Evolutionary conservation across 2,329 filamentous ascomycete genomes (phyloP).

Genomic region (Fusarium acutatum): DNA sequence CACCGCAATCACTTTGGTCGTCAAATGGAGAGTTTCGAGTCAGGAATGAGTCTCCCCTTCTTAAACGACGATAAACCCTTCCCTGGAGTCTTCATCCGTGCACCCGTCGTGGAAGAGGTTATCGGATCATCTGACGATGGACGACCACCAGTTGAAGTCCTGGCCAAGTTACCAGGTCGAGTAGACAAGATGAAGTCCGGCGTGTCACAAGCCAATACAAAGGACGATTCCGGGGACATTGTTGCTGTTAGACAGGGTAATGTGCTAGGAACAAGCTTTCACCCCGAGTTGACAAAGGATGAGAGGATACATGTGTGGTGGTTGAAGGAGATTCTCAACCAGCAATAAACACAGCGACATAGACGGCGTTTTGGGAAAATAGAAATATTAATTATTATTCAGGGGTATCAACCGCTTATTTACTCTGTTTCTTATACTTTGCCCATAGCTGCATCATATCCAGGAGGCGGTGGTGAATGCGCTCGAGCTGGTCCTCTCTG

Average conservation of each 20-base stretch:
- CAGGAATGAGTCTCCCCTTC: slow-evolving; percentile 77
- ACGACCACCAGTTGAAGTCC: slow-evolving; percentile 55
- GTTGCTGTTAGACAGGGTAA: slow-evolving; percentile 91
- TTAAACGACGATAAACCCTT: slow-evolving; percentile 63
- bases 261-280: slow-evolving; percentile 93
- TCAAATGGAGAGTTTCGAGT: slow-evolving; percentile 91
- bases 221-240: slow-evolving; percentile 72
- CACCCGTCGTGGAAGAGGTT: slow-evolving; percentile 89
- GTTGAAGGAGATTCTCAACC: slow-evolving; percentile 70
- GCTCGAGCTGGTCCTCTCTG: slow-evolving; percentile 4
- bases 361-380: slow-evolving; percentile 16
- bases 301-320: slow-evolving; percentile 93
- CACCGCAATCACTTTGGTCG: slow-evolving; percentile 95
- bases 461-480: slow-evolving; percentile 36
- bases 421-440: slow-evolving; percentile 8
- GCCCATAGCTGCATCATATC: slow-evolving; percentile 29
- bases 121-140: slow-evolving; percentile 52
- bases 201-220: slow-evolving; percentile 49
- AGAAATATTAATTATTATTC: slow-evolving; percentile 12
- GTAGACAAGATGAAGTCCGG: slow-evolving; percentile 50
- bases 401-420: slow-evolving; percentile 8
- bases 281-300: slow-evolving; percentile 91
- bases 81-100: slow-evolving; percentile 89
- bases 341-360: slow-evolving; percentile 17
- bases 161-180: slow-evolving; percentile 59